These are phyloP conservation scores for Kwoniella dendrophila DNA, from an alignment of 768 basidiomycete species.

Conservation along the genomic window DNA sequence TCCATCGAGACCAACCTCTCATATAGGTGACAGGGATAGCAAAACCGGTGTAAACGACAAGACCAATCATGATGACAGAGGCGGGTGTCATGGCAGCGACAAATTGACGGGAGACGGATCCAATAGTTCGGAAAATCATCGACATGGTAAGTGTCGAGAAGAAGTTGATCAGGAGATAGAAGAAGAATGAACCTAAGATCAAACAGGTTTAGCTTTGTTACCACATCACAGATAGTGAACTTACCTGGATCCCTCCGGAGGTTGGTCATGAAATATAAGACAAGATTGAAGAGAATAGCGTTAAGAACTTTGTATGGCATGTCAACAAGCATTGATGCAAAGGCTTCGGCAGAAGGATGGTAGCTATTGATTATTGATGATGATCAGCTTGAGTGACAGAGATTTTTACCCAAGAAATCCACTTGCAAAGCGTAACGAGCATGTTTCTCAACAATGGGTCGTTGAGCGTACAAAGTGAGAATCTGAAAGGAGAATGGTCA, in stretches of 20 bases:
- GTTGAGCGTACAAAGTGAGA: slow-evolving; percentile 56
- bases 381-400: neutral
- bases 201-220: too few species aligned
- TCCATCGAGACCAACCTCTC: slow-evolving; percentile 59
- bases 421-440: slow-evolving; percentile 59
- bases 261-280: slow-evolving; percentile 60
- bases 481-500: slow-evolving; percentile 37
- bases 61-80: slow-evolving; percentile 72
- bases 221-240: slow-evolving; percentile 55
- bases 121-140: slow-evolving; percentile 64
- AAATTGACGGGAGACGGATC: slow-evolving; percentile 68
- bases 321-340: slow-evolving; percentile 54
- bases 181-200: slow-evolving; percentile 56
- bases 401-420: neutral
- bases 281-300: slow-evolving; percentile 54
- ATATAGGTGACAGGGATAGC: slow-evolving; percentile 55
- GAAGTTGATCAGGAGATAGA: slow-evolving; percentile 63
- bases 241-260: slow-evolving; percentile 59
- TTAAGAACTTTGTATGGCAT: slow-evolving; percentile 53
- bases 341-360: slow-evolving; percentile 61
- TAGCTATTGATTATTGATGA: slow-evolving; percentile 39
- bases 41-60: slow-evolving; percentile 71
- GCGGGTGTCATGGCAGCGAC: slow-evolving; percentile 65
- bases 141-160: slow-evolving; percentile 62
- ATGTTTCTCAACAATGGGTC: slow-evolving; percentile 59